Evolutionary conservation across 176 grass and related monocot genomes (phyloP), one percentile per base, ranked within the genome.

Genomic region (Raddia distichophylla): DNA sequence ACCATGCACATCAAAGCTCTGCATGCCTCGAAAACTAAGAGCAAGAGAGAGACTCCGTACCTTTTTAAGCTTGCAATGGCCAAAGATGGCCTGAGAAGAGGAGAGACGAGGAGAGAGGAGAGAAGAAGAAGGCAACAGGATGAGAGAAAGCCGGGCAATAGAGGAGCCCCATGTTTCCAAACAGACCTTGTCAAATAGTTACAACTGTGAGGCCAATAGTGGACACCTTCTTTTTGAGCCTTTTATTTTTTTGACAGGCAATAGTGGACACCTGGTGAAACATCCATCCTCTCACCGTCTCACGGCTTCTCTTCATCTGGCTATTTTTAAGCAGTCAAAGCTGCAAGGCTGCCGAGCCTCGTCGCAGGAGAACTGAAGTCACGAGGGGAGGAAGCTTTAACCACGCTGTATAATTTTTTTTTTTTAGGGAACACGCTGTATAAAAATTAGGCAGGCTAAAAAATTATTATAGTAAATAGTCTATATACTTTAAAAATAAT

Each of bases 81-180:
- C 78, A 73, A 67, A 64, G 73, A 89, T 86, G 87, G 83, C 10
- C 64, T 45, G 7, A 16, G 11, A 11, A 52, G 37, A 3, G 22
- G 12, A 16, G 6, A 57, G 37, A 46, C 34, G n/a, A 15, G 34
- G 55, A 61, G 72, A 32, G n/a, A 15, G 34, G 55, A 61, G 72
- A 22, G 43, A 60, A 6, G 15, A 18, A 0, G 48, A 5, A 34
- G 16, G 87, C 40, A 46, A 18, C 67, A 9, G 48, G 75, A 76
- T 55, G 84, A 91, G 89, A 91, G 78, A 87, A 91, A 60, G 16
- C 48, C 84, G 89, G 89, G 69, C 70, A 80, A 84, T 51, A 75
- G 76, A 79, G 69, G 88, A 78, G 69, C 80, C 84, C 63, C 88
- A 87, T 79, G 84, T 87, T 75, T 34, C 5, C 20, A 48, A 33